Conservation (phyloP, 768 basidiomycete genomes). For the Roridomyces roridus region DNA sequence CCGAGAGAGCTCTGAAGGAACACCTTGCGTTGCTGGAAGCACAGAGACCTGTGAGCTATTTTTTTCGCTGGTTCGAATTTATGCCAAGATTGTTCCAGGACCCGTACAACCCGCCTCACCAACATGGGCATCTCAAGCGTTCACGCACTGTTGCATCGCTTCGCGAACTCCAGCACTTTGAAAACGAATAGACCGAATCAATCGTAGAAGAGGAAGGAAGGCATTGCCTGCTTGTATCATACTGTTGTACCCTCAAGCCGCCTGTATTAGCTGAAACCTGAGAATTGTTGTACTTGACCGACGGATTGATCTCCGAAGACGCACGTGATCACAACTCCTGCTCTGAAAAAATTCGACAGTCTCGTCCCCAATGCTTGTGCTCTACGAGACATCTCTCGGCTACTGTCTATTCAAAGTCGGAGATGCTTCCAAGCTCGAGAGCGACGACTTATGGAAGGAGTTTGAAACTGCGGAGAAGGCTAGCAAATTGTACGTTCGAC, state of each 20-base stretch:
- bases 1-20: constrained; percentile 35
- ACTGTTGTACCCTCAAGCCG: not conserved
- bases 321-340: constrained; percentile 1
- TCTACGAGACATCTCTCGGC: constrained; percentile 95
- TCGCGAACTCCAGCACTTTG: constrained; percentile 40
- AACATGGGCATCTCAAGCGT: constrained; percentile 48
- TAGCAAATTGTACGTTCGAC: constrained; percentile 79
- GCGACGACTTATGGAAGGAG: constrained; percentile 87
- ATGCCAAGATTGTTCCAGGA: constrained; percentile 33
- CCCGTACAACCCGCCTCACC: constrained; percentile 41
- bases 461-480: constrained; percentile 93
- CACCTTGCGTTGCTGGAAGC: constrained; percentile 32
- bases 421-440: constrained; percentile 85
- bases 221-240: too few species aligned
- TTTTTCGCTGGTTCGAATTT: not conserved
- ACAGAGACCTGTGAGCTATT: constrained; percentile 36
- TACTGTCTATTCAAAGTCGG: constrained; percentile 98
- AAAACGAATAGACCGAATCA: too few species aligned
- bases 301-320: not conserved
- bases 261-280: too few species aligned
- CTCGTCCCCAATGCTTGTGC: constrained; percentile 78
- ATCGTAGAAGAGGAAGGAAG: too few species aligned
- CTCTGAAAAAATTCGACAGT: not conserved
- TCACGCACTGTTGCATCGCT: constrained; percentile 44
- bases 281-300: too few species aligned